Conservation (phyloP, 2,329 filamentous ascomycete species). For the Fusarium tjaetaba region DNA sequence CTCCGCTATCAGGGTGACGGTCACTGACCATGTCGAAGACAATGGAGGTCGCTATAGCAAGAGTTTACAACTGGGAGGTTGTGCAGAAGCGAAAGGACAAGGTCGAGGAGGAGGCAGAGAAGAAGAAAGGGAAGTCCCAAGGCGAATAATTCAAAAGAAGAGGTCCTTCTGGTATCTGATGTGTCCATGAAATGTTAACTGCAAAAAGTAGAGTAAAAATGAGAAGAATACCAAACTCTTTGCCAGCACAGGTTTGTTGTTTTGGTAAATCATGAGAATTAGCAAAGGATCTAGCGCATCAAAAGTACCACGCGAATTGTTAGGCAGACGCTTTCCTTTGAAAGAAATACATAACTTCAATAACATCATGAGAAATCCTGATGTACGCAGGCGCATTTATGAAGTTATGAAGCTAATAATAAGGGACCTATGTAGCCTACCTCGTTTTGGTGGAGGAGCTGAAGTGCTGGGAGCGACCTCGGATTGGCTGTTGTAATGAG, state of each 20-base stretch:
- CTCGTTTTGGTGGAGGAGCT: not conserved
- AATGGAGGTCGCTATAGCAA: conserved; percentile 93
- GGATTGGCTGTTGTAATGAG: conserved; percentile 14
- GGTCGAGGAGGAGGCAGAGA: conserved; percentile 65
- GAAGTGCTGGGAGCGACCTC: not conserved
- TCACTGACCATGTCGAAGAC: conserved; percentile 65
- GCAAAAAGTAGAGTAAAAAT: conserved; percentile 19
- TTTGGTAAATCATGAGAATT: not conserved
- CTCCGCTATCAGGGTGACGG: not conserved
- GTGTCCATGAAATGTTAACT: conserved; percentile 24
- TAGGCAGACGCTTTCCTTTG: not conserved
- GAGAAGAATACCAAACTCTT: conserved; percentile 2
- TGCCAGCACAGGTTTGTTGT: not conserved
- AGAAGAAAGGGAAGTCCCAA: conserved; percentile 49
- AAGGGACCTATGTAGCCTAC: not conserved
- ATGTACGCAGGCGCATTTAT: not conserved
- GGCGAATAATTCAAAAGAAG: conserved; percentile 33
- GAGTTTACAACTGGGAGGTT: conserved; percentile 99
- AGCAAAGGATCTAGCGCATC: not conserved
- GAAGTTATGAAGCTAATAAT: not conserved
- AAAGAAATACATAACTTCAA: not conserved
- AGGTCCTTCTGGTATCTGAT: conserved; percentile 9
- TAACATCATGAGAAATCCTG: not conserved
- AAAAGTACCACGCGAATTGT: not conserved
- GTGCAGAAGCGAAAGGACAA: conserved; percentile 95